Evolutionary conservation across 768 basidiomycete species (phyloP), one percentile per base, ranked within the genome.

Genomic region (Suillus discolor): DNA sequence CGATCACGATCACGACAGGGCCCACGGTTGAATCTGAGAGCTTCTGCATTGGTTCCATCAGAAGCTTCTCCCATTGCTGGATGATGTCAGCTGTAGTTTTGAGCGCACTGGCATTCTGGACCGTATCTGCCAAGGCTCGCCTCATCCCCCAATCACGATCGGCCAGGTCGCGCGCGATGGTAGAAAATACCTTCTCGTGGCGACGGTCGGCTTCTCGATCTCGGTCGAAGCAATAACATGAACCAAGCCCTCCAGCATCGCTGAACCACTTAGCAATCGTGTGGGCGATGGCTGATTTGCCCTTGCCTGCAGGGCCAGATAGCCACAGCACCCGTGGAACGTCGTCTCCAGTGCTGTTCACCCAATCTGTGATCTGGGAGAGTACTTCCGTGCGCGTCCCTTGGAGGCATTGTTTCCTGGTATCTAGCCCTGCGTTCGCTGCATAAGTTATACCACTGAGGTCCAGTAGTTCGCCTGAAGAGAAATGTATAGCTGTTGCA

Each of bases 331-430:
- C 49, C 2, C 66, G 60, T n/a, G 45, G 41, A 38, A 57, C 39
- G 20, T 65, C 54, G 12, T 38, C 61, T 25, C 54, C 34, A 2
- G 61, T 57, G 47, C 68, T 51, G 51, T 69, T 64, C 18, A 66
- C 57, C 77, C 76, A 78, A 16, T 66, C 41, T n/a, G 53, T 62
- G 38, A 78, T 73, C 18, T 70, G 68, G 18, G 72, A 67, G 38
- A 76, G 62, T 15, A 77, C 67, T 13, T 62, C 66, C 28, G 47
- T 18, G 9, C 74, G 71, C 2, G 75, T 78, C 3, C 66, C 69
- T 4, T 44, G 41, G 3, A 72, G 65, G 54, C 73, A 75, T 57
- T 6, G 28, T 34, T 61, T 49, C 36, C 51, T 4, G 7, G 51
- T 51, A 8, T 51, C 25, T 49, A 25, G 23, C 6, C 47, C 47